Base-by-base conservation (phyloP, 345 rosid species). In the Tarenaya hassleriana region DNA sequence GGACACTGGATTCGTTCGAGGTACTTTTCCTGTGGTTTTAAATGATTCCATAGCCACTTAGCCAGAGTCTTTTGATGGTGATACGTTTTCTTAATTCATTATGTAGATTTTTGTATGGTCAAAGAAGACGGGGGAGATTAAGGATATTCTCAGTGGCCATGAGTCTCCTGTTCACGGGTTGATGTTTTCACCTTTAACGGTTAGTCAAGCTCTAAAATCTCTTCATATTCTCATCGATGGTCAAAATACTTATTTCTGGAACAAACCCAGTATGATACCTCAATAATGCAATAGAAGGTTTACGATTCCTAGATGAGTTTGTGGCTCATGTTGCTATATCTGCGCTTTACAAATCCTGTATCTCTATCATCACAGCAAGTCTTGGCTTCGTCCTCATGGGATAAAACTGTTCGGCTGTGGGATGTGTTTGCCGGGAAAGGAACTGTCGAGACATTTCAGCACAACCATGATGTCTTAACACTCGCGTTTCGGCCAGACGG, bases 111-210 rank as follows among this genome's bases (percentile, higher is more conserved):
- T 88, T 66, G 95, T 92, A 55, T 88, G 98, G 97, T 92, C 98
- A n/a, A 88, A 88, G 97, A 92, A 88, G 81, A 92, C 94, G 0
- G 91, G 94, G 56, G 88, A 90, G 41, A 76, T 92, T 55, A 77
- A 88, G 78, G 98, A 92, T 70, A 71, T 85, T 61, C 83, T 92
- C 34, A 85, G 88, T 32, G 95, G 94, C 62, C 98, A 92, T 74
- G 98, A 83, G 77, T 97, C 97, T 60, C 98, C 98, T 0, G 98
- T 92, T 68, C 96, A 88, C 58, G 97, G 97, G 1, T 67, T 92
- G 73, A 73, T 66, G 72, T 92, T 85, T 73, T 92, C 98, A 68
- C 87, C 95, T 27, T 62, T 84, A 43, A 85, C 64, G 74, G 97
- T 92, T 70, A 92, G 84, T 62, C 40, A 8, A 34, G 32, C 46